A percentile compares a stretch with the other conserved stretches of the same genome.
phyloP scores from a whole-genome alignment of 116 monocot species.

The Dioscorea cayenensis region DNA sequence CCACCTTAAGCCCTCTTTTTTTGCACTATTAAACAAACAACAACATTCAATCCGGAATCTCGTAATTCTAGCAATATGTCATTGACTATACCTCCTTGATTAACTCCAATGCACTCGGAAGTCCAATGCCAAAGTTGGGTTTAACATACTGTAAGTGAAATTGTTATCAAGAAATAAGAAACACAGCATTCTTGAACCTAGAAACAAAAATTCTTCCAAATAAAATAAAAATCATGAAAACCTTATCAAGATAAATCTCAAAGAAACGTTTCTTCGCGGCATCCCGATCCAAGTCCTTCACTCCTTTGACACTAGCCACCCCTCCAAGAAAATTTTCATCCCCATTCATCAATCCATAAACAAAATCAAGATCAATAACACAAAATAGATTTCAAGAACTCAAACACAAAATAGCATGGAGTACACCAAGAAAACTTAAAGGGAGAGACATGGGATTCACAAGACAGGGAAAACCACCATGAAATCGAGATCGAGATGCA shows the following conservation, averaged over 20 bases:
- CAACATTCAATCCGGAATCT: background rate
- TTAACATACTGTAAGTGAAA: constrained; percentile 75
- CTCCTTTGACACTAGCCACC: constrained; percentile 73
- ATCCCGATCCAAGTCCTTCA: constrained; percentile 55
- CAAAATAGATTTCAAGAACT: too few relatives aligned
- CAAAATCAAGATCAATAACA: background rate
- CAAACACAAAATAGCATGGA: background rate
- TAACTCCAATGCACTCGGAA: constrained; percentile 88
- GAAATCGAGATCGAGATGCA: too few relatives aligned
- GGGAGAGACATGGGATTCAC: too few relatives aligned
- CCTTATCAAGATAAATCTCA: constrained; percentile 93
- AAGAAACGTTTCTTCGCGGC: constrained; percentile 84
- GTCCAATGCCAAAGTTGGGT: constrained; percentile 85
- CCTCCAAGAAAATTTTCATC: constrained; percentile 97
- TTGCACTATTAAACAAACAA: constrained; percentile 52
- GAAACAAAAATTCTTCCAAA: background rate
- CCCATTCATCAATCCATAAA: constrained; percentile 18
- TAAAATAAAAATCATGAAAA: background rate
- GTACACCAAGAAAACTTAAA: too few relatives aligned
- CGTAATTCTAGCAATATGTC: background rate
- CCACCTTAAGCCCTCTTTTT: constrained; percentile 76
- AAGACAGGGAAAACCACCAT: too few relatives aligned
- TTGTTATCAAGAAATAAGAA: background rate
- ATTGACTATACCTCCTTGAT: constrained; percentile 52
- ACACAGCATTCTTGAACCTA: background rate